Evolutionary conservation across 2,329 filamentous ascomycete species (phyloP), one percentile per base, ranked within the genome.

Genomic region (Chalara sp.): DNA sequence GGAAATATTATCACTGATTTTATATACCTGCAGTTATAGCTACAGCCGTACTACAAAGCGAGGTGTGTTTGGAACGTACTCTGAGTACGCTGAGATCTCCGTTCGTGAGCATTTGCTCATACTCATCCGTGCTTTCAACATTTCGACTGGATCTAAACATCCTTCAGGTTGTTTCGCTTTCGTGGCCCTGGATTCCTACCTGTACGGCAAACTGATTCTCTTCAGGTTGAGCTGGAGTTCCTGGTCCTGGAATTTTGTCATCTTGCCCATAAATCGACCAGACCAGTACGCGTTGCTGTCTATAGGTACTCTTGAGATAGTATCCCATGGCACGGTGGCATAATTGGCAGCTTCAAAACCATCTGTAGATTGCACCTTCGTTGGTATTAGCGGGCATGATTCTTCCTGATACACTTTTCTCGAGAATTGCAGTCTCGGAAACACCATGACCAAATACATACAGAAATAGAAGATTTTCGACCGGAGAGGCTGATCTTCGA

Each of bases 371-470:
- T 21, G 21, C n/a, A 48, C 29, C 37, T 39, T 46, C 42, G 2
- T 40, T 44, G 37, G 39, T 33, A 13, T 47, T 46, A 11, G 47
- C 33, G 10, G 29, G 11, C 6, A 43, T 39, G 8, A 49, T 42
- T 1, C 50, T 46, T 40, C 53, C 47, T 5, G 29, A 13, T 6
- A 47, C 31, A 21, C 32, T 42, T 0, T 61, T 53, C 5, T 62
- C 51, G 28, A 75, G 62, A 29, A 62, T 58, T 56, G 77, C 73
- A 52, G 67, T 72, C 67, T 47, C 74, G 67, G 61, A 84, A 83
- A 39, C 83, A 78, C 13, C 83, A 83, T 8, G 73, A 70, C 83
- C 83, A 86, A 63, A 44, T 49, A 37, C 44, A 42, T 10, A 46
- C 46, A 33, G 56, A 54, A n/a, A 46, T 55, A n/a, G 48, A 46